These are phyloP conservation scores for Lepidium sativum DNA, from an alignment of 345 rosid species.

Conservation along the genomic window DNA sequence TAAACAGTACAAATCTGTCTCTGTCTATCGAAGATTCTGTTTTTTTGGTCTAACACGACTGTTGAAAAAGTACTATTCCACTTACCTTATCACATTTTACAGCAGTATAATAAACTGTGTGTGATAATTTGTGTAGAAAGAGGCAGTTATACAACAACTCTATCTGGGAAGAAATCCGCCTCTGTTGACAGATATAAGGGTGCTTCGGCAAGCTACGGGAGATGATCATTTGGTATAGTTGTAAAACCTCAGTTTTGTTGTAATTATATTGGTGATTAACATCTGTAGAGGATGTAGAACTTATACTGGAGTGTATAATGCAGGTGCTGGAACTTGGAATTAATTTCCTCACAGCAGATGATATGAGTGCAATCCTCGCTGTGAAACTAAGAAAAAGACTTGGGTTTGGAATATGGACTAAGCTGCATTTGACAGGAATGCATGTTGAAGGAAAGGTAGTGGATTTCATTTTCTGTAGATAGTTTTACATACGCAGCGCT, in stretches of 20 bases:
- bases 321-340: conserved; percentile 89
- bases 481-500: background rate
- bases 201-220: conserved; percentile 46
- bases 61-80: background rate
- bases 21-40: no score
- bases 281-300: background rate
- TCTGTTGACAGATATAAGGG: conserved; percentile 68
- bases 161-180: conserved; percentile 93
- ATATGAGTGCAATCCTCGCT: conserved; percentile 91
- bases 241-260: background rate
- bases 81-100: background rate
- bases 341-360: conserved; percentile 85
- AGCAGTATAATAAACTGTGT: background rate
- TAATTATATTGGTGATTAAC: background rate
- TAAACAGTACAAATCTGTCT: conserved; percentile 22
- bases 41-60: background rate
- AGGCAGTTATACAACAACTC: conserved; percentile 63
- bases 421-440: conserved; percentile 89
- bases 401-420: conserved; percentile 92
- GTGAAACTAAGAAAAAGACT: conserved; percentile 73
- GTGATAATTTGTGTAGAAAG: conserved; percentile 44
- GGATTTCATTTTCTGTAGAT: background rate
- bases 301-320: conserved; percentile 24
- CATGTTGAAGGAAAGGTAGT: conserved; percentile 97
- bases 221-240: conserved; percentile 82